Conservation (phyloP, 208 protist genomes). For the Acanthamoeba polyphaga region DNA sequence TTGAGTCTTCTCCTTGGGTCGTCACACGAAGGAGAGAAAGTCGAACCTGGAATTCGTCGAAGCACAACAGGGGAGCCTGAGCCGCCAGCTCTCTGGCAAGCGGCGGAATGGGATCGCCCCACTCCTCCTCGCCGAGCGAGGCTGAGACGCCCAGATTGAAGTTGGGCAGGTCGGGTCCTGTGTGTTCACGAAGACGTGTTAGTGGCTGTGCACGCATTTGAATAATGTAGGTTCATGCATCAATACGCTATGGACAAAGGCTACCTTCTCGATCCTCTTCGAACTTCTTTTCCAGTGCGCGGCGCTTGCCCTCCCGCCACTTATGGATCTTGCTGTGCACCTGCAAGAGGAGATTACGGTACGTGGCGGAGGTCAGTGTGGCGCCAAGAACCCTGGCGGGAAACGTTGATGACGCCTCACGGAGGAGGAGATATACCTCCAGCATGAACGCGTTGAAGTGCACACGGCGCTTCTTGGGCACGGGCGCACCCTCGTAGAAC, state of each 20-base stretch:
- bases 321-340: conserved; percentile 80
- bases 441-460: conserved; percentile 98
- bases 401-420: not conserved
- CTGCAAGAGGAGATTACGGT: not conserved
- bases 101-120: conserved; percentile 88
- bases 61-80: conserved; percentile 95
- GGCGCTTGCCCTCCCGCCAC: conserved; percentile 21
- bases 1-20: not conserved
- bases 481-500: conserved; percentile 92
- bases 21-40: not conserved
- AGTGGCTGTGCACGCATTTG: too few relatives aligned
- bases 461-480: conserved; percentile 91
- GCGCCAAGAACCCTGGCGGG: not conserved
- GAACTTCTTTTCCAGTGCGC: not conserved
- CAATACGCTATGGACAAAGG: not conserved
- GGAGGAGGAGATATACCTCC: conserved; percentile 89
- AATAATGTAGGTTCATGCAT: too few relatives aligned
- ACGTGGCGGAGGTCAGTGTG: not conserved
- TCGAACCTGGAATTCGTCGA: conserved; percentile 90
- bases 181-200: not conserved
- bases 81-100: conserved; percentile 92
- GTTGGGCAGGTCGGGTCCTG: conserved; percentile 41
- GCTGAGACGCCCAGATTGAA: conserved; percentile 50
- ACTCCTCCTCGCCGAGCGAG: conserved; percentile 19
- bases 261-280: conserved; percentile 30